These are phyloP conservation scores for Dictyostelium purpureum DNA, from an alignment of 78 protist genomes.

Conservation along the genomic window DNA sequence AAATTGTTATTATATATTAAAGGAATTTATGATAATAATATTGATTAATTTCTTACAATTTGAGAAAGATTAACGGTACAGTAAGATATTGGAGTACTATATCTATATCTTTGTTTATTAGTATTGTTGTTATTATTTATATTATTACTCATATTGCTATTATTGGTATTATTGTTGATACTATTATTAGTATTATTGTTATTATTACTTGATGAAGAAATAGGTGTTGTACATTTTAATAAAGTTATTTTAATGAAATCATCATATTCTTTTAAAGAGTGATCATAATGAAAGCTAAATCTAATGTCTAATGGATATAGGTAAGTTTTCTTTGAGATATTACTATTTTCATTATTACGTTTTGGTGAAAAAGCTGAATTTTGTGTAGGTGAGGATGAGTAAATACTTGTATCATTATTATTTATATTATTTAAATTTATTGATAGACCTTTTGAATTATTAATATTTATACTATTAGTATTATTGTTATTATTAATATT, in stretches of 20 bases:
- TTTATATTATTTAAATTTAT: background rate
- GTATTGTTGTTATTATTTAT: too few relatives aligned
- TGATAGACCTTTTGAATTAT: background rate
- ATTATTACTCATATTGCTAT: too few relatives aligned
- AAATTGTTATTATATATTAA: background rate
- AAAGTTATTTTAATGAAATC: conserved; percentile 49
- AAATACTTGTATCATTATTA: background rate
- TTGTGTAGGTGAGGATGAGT: background rate
- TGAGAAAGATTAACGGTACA: conserved; percentile 34
- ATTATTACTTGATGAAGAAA: too few relatives aligned
- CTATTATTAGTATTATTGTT: too few relatives aligned
- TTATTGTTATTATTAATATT: background rate
- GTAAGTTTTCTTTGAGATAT: conserved; percentile 6
- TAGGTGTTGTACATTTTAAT: background rate
- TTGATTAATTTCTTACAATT: conserved; percentile 4
- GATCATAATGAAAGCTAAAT: conserved; percentile 74
- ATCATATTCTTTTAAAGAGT: conserved; percentile 51
- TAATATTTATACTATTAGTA: background rate
- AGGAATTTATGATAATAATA: background rate
- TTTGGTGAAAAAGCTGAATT: background rate
- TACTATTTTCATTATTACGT: background rate
- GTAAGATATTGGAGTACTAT: conserved; percentile 27
- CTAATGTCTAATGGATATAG: conserved; percentile 63
- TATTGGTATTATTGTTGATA: too few relatives aligned
- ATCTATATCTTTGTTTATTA: conserved; percentile 8